These are phyloP conservation scores for Yarrowia porcina DNA, from an alignment of 805 yeast species.

Conservation along the genomic window DNA sequence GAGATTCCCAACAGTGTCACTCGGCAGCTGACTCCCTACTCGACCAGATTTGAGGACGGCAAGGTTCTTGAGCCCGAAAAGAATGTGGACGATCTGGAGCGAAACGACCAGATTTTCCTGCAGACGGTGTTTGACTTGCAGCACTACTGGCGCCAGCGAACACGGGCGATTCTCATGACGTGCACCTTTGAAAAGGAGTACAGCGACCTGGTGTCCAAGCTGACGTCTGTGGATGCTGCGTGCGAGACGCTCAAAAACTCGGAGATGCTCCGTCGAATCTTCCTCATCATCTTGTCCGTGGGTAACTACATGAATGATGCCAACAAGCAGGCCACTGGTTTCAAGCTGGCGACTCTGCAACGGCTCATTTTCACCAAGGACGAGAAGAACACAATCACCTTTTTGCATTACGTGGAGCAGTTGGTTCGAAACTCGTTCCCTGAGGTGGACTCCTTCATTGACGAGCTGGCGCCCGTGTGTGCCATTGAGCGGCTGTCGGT, in stretches of 20 bases:
- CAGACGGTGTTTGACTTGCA: conserved; percentile 80
- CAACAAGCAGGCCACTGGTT: conserved; percentile 90
- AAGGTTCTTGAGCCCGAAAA: conserved; percentile 50
- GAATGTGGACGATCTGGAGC: conserved; percentile 70
- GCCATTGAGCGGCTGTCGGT: conserved; percentile 70
- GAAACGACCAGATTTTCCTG: conserved; percentile 82
- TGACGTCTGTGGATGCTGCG: conserved; percentile 71
- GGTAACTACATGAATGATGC: conserved; percentile 96
- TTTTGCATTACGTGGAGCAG: conserved; percentile 87
- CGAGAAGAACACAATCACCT: conserved; percentile 79
- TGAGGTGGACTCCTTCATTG: conserved; percentile 67
- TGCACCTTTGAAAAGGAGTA: conserved; percentile 77
- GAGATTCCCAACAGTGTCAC: conserved; percentile 71
- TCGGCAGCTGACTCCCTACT: conserved; percentile 74
- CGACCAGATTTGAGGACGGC: conserved; percentile 57
- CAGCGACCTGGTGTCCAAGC: conserved; percentile 60
- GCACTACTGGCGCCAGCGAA: conserved; percentile 88
- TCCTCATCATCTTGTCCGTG: conserved; percentile 81
- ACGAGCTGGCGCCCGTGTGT: conserved; percentile 59
- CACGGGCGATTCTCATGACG: conserved; percentile 71
- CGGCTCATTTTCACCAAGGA: conserved; percentile 88
- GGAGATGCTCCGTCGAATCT: conserved; percentile 61
- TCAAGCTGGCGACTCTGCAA: conserved; percentile 84
- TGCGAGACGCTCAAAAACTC: conserved; percentile 63
- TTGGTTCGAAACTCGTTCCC: conserved; percentile 83